These are phyloP conservation scores for Euphorbia celastroides DNA, from an alignment of 441 rosid genomes.

Conservation along the genomic window DNA sequence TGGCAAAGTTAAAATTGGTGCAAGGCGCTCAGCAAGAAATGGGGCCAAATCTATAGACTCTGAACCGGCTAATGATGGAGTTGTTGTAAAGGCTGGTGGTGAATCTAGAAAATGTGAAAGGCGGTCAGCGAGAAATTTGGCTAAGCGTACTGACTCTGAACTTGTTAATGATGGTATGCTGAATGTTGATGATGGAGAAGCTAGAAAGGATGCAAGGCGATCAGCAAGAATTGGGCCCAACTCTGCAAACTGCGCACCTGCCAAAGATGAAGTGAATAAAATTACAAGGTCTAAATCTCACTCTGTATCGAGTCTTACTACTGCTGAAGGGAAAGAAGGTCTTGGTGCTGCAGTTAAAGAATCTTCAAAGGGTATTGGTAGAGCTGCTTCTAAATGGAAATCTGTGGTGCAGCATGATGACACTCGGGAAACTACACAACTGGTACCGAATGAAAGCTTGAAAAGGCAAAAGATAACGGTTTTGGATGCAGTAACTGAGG, in stretches of 20 bases:
- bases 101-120: too few relatives aligned
- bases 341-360: conserved; percentile 7
- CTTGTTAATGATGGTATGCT: too few relatives aligned
- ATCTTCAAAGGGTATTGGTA: conserved; percentile 11
- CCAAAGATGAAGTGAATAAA: conserved; percentile 10
- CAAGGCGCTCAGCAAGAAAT: conserved; percentile 19
- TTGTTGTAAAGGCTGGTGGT: background rate
- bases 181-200: too few relatives aligned
- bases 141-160: too few relatives aligned
- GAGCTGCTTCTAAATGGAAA: conserved; percentile 18
- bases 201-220: too few relatives aligned
- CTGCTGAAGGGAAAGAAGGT: conserved; percentile 11
- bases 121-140: too few relatives aligned
- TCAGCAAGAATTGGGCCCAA: too few relatives aligned
- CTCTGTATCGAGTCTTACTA: background rate
- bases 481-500: conserved; percentile 12
- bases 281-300: conserved; percentile 17
- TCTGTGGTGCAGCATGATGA: conserved; percentile 16
- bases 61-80: background rate
- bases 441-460: conserved; percentile 9
- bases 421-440: conserved; percentile 5
- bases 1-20: conserved; percentile 7
- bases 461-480: conserved; percentile 14
- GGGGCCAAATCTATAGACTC: conserved; percentile 6
- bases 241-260: too few relatives aligned